Conservation (phyloP, 805 yeast genomes). For the Kregervanrija delftensis region DNA sequence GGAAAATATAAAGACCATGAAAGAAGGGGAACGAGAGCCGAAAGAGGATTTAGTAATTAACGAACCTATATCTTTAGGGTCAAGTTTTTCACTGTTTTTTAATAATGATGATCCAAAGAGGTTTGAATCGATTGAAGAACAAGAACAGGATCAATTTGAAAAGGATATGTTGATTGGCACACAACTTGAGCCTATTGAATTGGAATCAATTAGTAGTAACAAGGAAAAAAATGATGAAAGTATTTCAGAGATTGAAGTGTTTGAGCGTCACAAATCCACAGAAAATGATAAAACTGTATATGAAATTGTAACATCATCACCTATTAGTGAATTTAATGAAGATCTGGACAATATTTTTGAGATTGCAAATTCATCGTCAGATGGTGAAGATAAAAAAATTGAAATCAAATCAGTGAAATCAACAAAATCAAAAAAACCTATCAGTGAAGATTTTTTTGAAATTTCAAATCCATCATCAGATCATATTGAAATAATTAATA, state of each 20-base stretch:
- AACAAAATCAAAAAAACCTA: not conserved
- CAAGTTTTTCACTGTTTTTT: constrained; percentile 1
- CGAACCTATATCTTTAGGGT: no score
- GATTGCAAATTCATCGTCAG: constrained; percentile 5
- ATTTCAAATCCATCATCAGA: no score
- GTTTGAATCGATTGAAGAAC: not conserved
- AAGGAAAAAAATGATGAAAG: not conserved
- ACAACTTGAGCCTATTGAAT: constrained; percentile 6
- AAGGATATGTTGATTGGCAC: constrained; percentile 3
- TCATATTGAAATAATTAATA: no score
- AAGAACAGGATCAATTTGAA: not conserved
- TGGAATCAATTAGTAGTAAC: not conserved
- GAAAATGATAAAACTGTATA: not conserved
- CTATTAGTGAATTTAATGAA: no score
- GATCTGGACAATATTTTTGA: constrained; percentile 1
- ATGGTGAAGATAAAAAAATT: not conserved
- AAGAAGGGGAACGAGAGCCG: no score
- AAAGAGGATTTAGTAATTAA: no score
- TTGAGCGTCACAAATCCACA: no score
- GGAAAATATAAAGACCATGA: constrained; percentile 2
- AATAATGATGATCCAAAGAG: not conserved
- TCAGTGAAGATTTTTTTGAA: no score
- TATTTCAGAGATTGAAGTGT: not conserved
- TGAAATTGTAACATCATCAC: not conserved
- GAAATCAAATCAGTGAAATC: not conserved